A percentile compares a stretch with the other conserved stretches of the same genome.
Evolutionary conservation across 2,329 filamentous ascomycete species (phyloP).

Genomic region (Alternaria panax): DNA sequence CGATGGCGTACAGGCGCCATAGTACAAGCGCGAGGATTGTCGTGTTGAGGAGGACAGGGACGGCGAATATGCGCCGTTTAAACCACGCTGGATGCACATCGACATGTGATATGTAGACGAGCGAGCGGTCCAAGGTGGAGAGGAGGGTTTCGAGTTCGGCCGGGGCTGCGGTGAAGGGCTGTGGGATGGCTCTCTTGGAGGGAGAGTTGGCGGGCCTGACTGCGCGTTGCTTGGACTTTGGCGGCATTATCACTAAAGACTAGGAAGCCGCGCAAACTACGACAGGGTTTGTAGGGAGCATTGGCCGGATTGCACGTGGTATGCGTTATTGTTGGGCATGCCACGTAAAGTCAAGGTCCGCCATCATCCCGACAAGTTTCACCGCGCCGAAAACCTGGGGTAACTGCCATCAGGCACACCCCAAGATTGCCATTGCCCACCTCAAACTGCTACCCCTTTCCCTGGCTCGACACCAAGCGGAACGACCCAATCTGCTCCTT

Average conservation of each 20-base stretch:
- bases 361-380: conserved; percentile 16
- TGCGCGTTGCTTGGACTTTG: conserved; percentile 29
- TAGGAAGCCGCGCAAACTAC: not conserved
- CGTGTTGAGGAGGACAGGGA: conserved; percentile 80
- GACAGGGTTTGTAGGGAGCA: not conserved
- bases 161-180: conserved; percentile 69
- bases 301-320: conserved; percentile 3
- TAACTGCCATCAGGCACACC: conserved; percentile 1
- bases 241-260: conserved; percentile 25
- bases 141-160: conserved; percentile 71
- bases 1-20: conserved; percentile 72
- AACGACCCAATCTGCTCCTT: not conserved
- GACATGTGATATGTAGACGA: conserved; percentile 86
- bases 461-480: not conserved
- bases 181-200: conserved; percentile 49
- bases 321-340: not conserved
- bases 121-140: conserved; percentile 67
- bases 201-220: conserved; percentile 12
- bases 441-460: not conserved
- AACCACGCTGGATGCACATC: conserved; percentile 73
- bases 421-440: not conserved
- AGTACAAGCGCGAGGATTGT: conserved; percentile 69
- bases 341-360: conserved; percentile 2
- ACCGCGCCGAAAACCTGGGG: conserved; percentile 16
- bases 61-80: conserved; percentile 83